These are phyloP conservation scores for Taiozyma sp. DNA, from an alignment of 1,139 yeast species.

Conservation along the genomic window DNA sequence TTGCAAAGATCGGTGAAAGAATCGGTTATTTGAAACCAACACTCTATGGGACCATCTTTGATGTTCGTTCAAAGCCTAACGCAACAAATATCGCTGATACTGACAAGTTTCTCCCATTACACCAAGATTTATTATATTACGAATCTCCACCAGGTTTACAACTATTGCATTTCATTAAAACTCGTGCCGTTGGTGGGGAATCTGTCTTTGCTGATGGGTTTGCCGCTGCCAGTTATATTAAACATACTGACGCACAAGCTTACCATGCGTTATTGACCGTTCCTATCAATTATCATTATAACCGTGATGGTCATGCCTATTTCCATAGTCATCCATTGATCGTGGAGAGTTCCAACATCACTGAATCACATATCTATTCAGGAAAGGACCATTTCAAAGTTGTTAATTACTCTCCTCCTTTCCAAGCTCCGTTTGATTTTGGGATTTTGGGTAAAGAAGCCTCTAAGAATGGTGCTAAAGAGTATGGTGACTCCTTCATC, in stretches of 20 bases:
- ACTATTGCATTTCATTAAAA: conserved; percentile 59
- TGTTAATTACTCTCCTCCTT: conserved; percentile 78
- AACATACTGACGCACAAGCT: conserved; percentile 53
- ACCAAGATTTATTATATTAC: conserved; percentile 74
- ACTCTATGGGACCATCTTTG: conserved; percentile 70
- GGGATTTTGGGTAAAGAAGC: conserved; percentile 32
- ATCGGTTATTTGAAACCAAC: conserved; percentile 72
- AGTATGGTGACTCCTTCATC: conserved; percentile 30
- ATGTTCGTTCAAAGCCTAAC: conserved; percentile 52
- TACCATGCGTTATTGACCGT: conserved; percentile 56
- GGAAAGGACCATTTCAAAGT: conserved; percentile 41
- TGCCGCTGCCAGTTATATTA: conserved; percentile 54
- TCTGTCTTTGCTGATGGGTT: conserved; percentile 73
- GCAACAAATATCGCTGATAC: conserved; percentile 80
- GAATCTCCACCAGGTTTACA: conserved; percentile 86
- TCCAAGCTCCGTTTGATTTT: conserved; percentile 73
- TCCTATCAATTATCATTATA: conserved; percentile 69
- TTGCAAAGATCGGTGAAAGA: conserved; percentile 45
- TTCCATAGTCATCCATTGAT: conserved; percentile 61
- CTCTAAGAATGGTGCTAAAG: conserved; percentile 26
- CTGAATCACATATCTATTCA: conserved; percentile 23
- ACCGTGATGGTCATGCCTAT: conserved; percentile 59
- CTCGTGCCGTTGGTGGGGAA: conserved; percentile 64
- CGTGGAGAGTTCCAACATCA: conserved; percentile 21
- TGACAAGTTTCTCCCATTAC: conserved; percentile 60